Evolutionary conservation across 129 eudicot species (phyloP).

Genomic region (Ambrosia trifida): DNA sequence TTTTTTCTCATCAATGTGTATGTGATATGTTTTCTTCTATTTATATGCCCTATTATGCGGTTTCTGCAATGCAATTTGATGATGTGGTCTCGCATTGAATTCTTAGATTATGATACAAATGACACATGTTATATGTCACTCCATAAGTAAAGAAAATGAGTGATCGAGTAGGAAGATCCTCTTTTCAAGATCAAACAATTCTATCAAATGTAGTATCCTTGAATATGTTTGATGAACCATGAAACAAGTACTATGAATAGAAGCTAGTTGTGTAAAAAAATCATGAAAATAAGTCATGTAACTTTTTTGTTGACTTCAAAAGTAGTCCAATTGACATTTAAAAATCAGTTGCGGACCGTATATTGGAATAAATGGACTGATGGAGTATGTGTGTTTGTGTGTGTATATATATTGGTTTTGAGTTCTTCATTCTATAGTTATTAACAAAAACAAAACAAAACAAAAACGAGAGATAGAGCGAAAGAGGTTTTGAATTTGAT

Average conservation of each 20-base stretch:
- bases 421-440: too few relatives aligned
- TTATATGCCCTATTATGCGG: background rate
- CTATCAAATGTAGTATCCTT: background rate
- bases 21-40: constrained; percentile 1
- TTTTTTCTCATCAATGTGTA: constrained; percentile 1
- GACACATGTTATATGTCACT: background rate
- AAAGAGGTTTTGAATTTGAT: too few relatives aligned
- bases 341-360: background rate
- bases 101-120: background rate
- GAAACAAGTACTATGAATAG: background rate
- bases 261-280: too few relatives aligned
- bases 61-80: constrained; percentile 10
- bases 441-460: too few relatives aligned
- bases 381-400: too few relatives aligned
- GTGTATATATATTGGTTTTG: too few relatives aligned
- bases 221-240: constrained; percentile 4
- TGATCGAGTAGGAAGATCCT: background rate
- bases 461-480: too few relatives aligned
- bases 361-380: background rate
- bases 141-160: background rate
- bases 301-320: background rate
- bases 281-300: background rate
- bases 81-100: background rate
- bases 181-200: background rate
- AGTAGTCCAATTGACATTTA: background rate